A percentile compares a stretch with the other conserved stretches of the same genome.
phyloP scores from a whole-genome alignment of 306 rosid species.

The Sicyos edulis region DNA sequence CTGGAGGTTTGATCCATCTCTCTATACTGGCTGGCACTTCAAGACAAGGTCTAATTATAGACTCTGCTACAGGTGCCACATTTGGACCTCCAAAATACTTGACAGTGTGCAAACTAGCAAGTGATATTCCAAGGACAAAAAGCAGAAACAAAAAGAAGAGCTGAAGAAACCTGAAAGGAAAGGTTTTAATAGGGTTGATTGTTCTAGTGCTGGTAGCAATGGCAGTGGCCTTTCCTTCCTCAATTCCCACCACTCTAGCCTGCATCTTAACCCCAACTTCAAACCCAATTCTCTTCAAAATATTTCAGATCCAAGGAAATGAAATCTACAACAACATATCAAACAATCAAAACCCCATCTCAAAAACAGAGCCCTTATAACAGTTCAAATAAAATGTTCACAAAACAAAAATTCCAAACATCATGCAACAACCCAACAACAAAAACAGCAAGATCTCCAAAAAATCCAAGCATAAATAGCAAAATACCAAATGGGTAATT shows the following conservation, averaged over 20 bases:
- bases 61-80: conserved; percentile 29
- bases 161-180: conserved; percentile 47
- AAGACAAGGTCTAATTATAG: conserved; percentile 40
- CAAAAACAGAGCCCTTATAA: not conserved
- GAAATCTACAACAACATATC: conserved; percentile 1
- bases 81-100: conserved; percentile 45
- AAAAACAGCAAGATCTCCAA: conserved; percentile 4
- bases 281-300: not conserved
- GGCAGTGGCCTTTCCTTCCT: conserved; percentile 48
- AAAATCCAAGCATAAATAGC: not conserved
- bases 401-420: not conserved
- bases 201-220: conserved; percentile 25
- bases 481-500: not conserved
- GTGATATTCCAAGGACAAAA: conserved; percentile 43
- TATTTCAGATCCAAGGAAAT: not conserved
- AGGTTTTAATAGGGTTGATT: conserved; percentile 33
- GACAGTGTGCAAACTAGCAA: conserved; percentile 51
- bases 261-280: conserved; percentile 31
- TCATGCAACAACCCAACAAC: not conserved
- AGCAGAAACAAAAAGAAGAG: conserved; percentile 46
- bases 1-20: conserved; percentile 47
- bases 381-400: not conserved
- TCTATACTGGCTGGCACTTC: conserved; percentile 30
- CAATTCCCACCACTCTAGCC: conserved; percentile 41
- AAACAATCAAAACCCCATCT: conserved; percentile 1